Conservation (phyloP, 495 filamentous ascomycete genomes). For the Tuber calosporum region DNA sequence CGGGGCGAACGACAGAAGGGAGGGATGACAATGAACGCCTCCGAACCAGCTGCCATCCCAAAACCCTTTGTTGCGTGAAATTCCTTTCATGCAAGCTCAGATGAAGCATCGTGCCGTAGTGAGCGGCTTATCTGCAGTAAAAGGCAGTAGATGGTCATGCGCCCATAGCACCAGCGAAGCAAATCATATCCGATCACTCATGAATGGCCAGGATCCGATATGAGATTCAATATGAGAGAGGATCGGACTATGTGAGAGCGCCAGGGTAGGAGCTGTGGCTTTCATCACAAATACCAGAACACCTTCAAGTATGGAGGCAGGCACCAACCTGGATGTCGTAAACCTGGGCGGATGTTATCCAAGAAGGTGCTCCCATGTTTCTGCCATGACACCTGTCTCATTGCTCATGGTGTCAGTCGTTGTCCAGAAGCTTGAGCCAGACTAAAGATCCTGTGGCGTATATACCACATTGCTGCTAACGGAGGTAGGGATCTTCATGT, state of each 20-base stretch:
- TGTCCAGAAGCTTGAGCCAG: not conserved
- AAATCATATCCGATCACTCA: slow-evolving; percentile 2
- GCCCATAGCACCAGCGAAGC: not conserved
- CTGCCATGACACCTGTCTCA: not conserved
- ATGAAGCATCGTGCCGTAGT: slow-evolving; percentile 1
- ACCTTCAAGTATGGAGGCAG: not conserved
- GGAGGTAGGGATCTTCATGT: not conserved
- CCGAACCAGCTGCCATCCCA: not conserved
- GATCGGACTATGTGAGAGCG: not conserved
- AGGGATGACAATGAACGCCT: not conserved
- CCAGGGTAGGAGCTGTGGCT: not conserved
- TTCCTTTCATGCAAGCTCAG: slow-evolving; percentile 4
- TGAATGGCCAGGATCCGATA: not conserved
- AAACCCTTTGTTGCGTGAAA: not conserved
- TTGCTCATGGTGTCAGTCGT: not conserved
- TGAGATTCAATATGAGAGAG: no score
- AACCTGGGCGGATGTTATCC: not conserved
- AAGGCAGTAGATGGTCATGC: not conserved
- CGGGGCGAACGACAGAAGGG: not conserved
- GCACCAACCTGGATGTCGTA: not conserved
- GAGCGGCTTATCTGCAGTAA: not conserved
- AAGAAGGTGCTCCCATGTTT: not conserved
- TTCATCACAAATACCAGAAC: not conserved
- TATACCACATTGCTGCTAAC: not conserved
- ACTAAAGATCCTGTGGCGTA: not conserved